Base-by-base conservation (phyloP, 2,329 filamentous ascomycete genomes). In the Pseudocercospora pini-densiflorae region DNA sequence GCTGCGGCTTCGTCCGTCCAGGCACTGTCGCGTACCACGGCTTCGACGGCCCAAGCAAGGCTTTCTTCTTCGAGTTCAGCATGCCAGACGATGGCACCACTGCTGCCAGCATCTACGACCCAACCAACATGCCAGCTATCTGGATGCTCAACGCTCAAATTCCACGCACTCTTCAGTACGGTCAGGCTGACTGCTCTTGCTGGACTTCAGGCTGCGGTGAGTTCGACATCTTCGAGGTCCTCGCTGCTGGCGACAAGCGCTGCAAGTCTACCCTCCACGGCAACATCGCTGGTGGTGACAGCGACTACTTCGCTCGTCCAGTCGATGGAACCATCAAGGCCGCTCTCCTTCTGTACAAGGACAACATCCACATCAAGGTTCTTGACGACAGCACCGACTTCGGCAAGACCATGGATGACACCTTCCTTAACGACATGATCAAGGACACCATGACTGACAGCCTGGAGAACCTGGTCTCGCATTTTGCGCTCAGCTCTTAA, bases 111-210 rank as follows among this genome's bases (percentile, higher is more conserved):
- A 72, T 71, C 47, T 78, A 77, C 68, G 78, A 81, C 64, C 70
- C 74, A 10, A 71, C 73, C 55, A 88, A 93, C 79, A 91, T 91
- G 85, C 90, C 91, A 8, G 89, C 91, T 49, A 85, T 90, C 77
- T 94, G 92, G 92, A 81, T 90, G 59, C 86, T 94, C 67, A 94
- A 94, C 79, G 88, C 87, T 19, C 84, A 87, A 67, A 92, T 94
- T 68, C 88, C 90, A 27, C 88, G 88, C 67, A 89, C 89, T 5
- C 81, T 85, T 5, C 90, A 93, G 77, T 93, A 93, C 80, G 84
- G 84, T 69, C 80, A 81, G 57, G 77, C 81, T 7, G 78, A 80
- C 2, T 94, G 91, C 83, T 91, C 87, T 66, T 94, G 92, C 83
- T 93, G 90, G 90, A 79, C 78, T 12, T 83, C 75, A 73, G 88